These are phyloP conservation scores for Calonectria hawksworthii DNA, from an alignment of 2,329 filamentous ascomycete species.

Conservation along the genomic window DNA sequence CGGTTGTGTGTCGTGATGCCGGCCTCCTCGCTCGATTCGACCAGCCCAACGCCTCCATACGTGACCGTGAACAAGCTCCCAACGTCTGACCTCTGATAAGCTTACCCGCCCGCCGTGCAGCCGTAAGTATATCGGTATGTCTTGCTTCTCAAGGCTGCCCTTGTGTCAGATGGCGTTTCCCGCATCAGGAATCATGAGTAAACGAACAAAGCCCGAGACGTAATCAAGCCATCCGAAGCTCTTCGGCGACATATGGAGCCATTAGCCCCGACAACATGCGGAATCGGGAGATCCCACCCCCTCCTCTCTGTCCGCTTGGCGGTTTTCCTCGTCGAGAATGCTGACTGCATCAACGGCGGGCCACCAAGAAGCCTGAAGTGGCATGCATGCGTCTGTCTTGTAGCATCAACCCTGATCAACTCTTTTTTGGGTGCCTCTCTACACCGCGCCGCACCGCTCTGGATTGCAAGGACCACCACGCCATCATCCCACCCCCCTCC, in stretches of 20 bases:
- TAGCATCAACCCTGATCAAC: slow-evolving; percentile 23
- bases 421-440: neutral
- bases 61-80: neutral
- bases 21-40: neutral
- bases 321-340: slow-evolving; percentile 12
- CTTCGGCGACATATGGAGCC: slow-evolving; percentile 15
- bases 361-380: slow-evolving; percentile 11
- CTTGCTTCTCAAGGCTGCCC: neutral
- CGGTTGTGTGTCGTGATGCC: slow-evolving; percentile 2
- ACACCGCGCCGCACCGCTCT: neutral
- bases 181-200: neutral
- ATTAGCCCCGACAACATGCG: slow-evolving; percentile 13
- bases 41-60: neutral
- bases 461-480: neutral
- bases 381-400: slow-evolving; percentile 23
- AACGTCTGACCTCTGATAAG: slow-evolving; percentile 17
- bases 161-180: slow-evolving; percentile 4
- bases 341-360: slow-evolving; percentile 25
- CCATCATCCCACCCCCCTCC: slow-evolving; percentile 12
- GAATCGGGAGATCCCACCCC: slow-evolving; percentile 28
- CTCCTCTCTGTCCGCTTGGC: neutral
- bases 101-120: slow-evolving; percentile 18
- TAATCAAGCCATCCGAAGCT: neutral
- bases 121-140: neutral
- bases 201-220: neutral